Evolutionary conservation across 257 asterid species (phyloP).

Genomic region (Euphrasia confusa): DNA sequence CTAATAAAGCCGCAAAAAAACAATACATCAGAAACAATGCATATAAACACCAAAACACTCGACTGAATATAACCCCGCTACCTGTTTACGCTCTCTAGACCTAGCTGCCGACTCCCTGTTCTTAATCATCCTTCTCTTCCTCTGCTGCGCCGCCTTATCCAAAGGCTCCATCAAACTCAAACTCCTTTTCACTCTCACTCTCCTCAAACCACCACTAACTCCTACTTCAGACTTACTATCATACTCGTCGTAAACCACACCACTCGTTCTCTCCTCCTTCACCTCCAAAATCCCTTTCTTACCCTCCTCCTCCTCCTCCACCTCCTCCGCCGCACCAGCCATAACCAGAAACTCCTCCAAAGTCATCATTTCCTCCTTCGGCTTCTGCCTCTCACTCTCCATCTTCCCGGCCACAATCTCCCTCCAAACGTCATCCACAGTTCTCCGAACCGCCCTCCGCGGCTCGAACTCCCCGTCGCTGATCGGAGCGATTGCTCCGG

Average conservation of each 20-base stretch:
- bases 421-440: slow-evolving; percentile 96
- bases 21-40: slow-evolving; percentile 8
- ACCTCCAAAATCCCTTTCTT: slow-evolving; percentile 32
- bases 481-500: slow-evolving; percentile 50
- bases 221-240: slow-evolving; percentile 31
- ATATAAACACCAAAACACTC: slow-evolving; percentile 7
- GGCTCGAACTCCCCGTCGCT: slow-evolving; percentile 36
- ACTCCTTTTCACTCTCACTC: slow-evolving; percentile 57
- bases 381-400: slow-evolving; percentile 33
- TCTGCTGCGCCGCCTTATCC: slow-evolving; percentile 66
- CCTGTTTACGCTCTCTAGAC: slow-evolving; percentile 99
- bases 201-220: slow-evolving; percentile 28
- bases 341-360: slow-evolving; percentile 80
- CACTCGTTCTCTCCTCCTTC: slow-evolving; percentile 42
- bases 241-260: slow-evolving; percentile 6
- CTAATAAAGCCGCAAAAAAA: slow-evolving; percentile 32
- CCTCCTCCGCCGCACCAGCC: slow-evolving; percentile 68
- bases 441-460: slow-evolving; percentile 45
- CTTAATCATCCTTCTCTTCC: slow-evolving; percentile 91
- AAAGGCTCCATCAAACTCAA: slow-evolving; percentile 65
- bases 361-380: slow-evolving; percentile 74
- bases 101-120: slow-evolving; percentile 97
- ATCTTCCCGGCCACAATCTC: slow-evolving; percentile 78
- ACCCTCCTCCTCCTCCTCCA: slow-evolving; percentile 33
- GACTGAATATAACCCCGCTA: slow-evolving; percentile 14